Percentiles rank a stretch among this genome's conserved stretches.
phyloP scores from a whole-genome alignment of 306 rosid species.

The Cicer cuneatum region DNA sequence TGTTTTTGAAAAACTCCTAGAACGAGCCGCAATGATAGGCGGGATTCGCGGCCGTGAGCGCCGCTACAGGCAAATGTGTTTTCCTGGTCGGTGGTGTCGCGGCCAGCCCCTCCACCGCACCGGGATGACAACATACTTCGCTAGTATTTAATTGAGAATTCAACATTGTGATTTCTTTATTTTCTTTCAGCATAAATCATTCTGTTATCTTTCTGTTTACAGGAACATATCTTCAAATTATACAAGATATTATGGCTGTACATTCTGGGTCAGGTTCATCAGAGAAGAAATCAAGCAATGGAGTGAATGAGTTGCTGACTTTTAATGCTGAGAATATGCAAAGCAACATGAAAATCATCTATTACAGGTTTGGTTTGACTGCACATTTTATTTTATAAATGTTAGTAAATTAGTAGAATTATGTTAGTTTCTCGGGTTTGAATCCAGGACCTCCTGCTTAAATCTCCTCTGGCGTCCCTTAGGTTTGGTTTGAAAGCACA shows the following conservation, averaged over 20 bases:
- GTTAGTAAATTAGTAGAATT: no score
- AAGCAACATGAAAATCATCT: conserved; percentile 78
- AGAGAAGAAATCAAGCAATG: conserved; percentile 73
- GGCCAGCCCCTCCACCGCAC: no score
- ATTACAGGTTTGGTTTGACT: conserved; percentile 78
- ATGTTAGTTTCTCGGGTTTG: no score
- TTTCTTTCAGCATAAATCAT: conserved; percentile 20
- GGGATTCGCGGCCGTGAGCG: no score
- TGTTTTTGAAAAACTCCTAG: no score
- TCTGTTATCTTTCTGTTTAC: conserved; percentile 29
- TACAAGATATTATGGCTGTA: conserved; percentile 66
- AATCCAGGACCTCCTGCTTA: no score
- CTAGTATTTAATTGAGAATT: neutral
- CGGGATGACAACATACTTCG: no score
- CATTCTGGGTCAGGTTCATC: conserved; percentile 59
- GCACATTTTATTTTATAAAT: neutral
- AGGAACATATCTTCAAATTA: conserved; percentile 33
- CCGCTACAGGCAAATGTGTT: no score
- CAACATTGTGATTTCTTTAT: conserved; percentile 8
- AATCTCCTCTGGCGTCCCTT: no score
- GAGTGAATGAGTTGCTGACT: conserved; percentile 61
- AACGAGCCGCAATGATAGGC: no score
- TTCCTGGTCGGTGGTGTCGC: no score
- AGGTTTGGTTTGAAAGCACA: conserved; percentile 62
- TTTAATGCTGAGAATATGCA: conserved; percentile 92